phyloP scores from a whole-genome alignment of 2,329 filamentous ascomycete genomes.

The Elsinoe batatas region DNA sequence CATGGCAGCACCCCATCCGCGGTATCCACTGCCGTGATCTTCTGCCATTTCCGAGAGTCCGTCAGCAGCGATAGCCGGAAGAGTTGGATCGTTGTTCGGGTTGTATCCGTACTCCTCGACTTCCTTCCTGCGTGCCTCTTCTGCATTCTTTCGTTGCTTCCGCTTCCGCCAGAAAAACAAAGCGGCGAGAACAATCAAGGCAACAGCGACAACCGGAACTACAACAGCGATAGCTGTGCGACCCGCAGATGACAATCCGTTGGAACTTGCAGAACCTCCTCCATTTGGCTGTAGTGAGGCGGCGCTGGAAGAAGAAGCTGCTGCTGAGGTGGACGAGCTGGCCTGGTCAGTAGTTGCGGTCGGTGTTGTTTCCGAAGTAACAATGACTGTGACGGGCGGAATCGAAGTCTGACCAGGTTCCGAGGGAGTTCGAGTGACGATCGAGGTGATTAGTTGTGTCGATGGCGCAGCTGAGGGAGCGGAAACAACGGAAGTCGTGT shows the following conservation, averaged over 20 bases:
- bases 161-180: slow-evolving; percentile 83
- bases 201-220: slow-evolving; percentile 81
- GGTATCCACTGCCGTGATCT: slow-evolving; percentile 68
- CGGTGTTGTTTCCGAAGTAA: slow-evolving; percentile 17
- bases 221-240: slow-evolving; percentile 90
- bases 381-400: slow-evolving; percentile 19
- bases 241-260: slow-evolving; percentile 50
- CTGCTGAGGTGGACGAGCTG: slow-evolving; percentile 15
- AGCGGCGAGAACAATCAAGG: slow-evolving; percentile 63
- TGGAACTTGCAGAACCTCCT: slow-evolving; percentile 18
- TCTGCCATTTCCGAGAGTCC: slow-evolving; percentile 64
- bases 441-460: slow-evolving; percentile 20
- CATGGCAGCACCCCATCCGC: slow-evolving; percentile 82
- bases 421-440: slow-evolving; percentile 18
- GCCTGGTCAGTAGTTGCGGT: slow-evolving; percentile 14
- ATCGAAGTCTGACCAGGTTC: slow-evolving; percentile 12
- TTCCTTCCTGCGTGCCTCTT: slow-evolving; percentile 86
- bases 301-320: slow-evolving; percentile 17
- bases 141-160: slow-evolving; percentile 72
- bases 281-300: slow-evolving; percentile 17
- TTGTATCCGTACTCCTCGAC: slow-evolving; percentile 97
- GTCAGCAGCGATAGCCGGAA: slow-evolving; percentile 50
- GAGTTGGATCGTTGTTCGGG: slow-evolving; percentile 85
- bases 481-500: slow-evolving; percentile 18
- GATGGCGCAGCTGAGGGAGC: slow-evolving; percentile 18